Evolutionary conservation across 192 early-diverging fungal species (phyloP).

Genomic region (Coemansia sp.): DNA sequence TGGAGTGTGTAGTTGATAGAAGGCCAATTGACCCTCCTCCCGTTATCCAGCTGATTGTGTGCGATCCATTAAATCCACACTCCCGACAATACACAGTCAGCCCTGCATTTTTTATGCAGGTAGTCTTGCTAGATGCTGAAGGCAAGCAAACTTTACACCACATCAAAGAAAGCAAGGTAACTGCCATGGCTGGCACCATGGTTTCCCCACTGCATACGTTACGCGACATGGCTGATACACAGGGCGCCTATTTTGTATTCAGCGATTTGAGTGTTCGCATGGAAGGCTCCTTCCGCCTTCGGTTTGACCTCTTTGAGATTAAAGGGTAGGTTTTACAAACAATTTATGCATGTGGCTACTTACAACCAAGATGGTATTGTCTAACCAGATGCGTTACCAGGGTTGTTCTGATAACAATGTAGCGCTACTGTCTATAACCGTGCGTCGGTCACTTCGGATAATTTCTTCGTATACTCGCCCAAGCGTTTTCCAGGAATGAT

Average conservation of each 20-base stretch:
- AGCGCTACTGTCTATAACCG: slow-evolving; percentile 36
- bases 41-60: slow-evolving; percentile 49
- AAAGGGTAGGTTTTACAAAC: slow-evolving; percentile 54
- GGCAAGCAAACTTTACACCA: slow-evolving; percentile 72
- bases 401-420: neutral
- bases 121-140: slow-evolving; percentile 73
- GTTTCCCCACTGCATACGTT: slow-evolving; percentile 88
- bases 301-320: slow-evolving; percentile 87
- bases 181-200: slow-evolving; percentile 78
- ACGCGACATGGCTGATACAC: slow-evolving; percentile 75
- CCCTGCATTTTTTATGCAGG: slow-evolving; percentile 94
- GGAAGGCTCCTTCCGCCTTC: slow-evolving; percentile 80
- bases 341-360: neutral
- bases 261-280: slow-evolving; percentile 88
- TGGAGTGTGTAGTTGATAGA: slow-evolving; percentile 39
- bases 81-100: slow-evolving; percentile 50
- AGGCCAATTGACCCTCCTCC: slow-evolving; percentile 57
- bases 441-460: slow-evolving; percentile 67
- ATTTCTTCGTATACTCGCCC: slow-evolving; percentile 84
- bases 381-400: neutral
- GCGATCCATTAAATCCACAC: slow-evolving; percentile 33
- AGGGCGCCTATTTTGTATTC: slow-evolving; percentile 95
- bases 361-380: neutral
- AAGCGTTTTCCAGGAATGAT: slow-evolving; percentile 97
- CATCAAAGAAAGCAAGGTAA: slow-evolving; percentile 79